phyloP scores from a whole-genome alignment of 1,284 basidiomycete genomes.

The Marasmius tenuissimus region DNA sequence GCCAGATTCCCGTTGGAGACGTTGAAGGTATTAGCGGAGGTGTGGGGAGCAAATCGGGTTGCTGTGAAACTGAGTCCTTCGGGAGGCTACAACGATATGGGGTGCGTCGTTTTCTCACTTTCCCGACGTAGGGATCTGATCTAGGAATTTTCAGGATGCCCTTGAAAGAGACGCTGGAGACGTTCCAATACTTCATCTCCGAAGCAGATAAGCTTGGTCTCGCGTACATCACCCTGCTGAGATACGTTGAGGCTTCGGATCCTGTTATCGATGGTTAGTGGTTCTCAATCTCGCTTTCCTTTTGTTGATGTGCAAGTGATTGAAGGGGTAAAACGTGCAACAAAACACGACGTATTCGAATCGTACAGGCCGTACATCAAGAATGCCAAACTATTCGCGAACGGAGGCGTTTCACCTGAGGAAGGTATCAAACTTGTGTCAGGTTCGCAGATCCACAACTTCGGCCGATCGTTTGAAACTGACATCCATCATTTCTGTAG shows the following conservation, averaged over 20 bases:
- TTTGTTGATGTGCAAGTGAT: not conserved
- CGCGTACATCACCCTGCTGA: constrained; percentile 17
- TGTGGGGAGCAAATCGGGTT: constrained; percentile 51
- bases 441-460: not conserved
- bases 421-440: constrained; percentile 30
- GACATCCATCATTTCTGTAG: not conserved
- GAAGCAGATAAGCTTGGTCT: constrained; percentile 20
- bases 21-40: constrained; percentile 44
- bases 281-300: not conserved
- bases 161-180: constrained; percentile 28
- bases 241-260: constrained; percentile 32
- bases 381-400: constrained; percentile 28
- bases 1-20: constrained; percentile 53
- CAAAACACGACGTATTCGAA: constrained; percentile 23
- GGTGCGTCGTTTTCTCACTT: constrained; percentile 38
- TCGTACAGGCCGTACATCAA: constrained; percentile 36
- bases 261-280: constrained; percentile 19
- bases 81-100: constrained; percentile 47
- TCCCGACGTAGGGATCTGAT: constrained; percentile 17
- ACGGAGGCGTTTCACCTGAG: constrained; percentile 29
- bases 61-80: constrained; percentile 53
- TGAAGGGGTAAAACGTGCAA: constrained; percentile 13
- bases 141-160: constrained; percentile 34
- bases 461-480: not conserved
- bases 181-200: constrained; percentile 20